Percentiles rank a stretch among this genome's conserved stretches.
Evolutionary conservation across 768 basidiomycete genomes (phyloP).

Genomic region (Trametes sanguinea): DNA sequence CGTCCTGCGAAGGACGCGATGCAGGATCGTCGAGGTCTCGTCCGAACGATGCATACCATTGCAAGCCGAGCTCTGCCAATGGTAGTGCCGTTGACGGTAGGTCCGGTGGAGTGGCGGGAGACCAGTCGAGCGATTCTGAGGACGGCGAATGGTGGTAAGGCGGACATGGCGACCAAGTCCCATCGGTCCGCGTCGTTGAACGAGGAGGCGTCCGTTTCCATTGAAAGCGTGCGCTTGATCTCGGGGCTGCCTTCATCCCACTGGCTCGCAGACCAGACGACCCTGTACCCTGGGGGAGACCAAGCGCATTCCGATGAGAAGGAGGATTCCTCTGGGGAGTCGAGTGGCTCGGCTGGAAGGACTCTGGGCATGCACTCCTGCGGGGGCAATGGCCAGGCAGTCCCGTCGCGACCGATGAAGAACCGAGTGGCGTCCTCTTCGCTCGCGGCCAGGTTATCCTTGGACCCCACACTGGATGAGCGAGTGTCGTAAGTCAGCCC

Average conservation of each 20-base stretch:
- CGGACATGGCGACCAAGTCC: not conserved
- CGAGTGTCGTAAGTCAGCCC: not conserved
- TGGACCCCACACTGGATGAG: not conserved
- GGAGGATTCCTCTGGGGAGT: not conserved
- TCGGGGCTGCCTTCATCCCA: not conserved
- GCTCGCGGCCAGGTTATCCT: not conserved
- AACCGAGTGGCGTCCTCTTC: not conserved
- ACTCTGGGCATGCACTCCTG: not conserved
- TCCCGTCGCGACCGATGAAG: conserved; percentile 10
- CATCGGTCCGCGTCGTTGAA: too few relatives aligned
- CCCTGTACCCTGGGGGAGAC: not conserved
- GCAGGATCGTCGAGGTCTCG: not conserved
- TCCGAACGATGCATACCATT: conserved; percentile 7
- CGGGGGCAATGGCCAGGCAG: conserved; percentile 1
- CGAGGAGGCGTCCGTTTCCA: too few relatives aligned
- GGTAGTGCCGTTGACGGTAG: not conserved
- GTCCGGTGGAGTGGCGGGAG: not conserved
- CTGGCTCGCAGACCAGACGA: not conserved
- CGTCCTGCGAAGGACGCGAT: not conserved
- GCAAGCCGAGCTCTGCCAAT: conserved; percentile 1
- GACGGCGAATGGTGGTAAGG: too few relatives aligned
- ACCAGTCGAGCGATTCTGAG: too few relatives aligned
- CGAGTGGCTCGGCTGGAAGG: too few relatives aligned
- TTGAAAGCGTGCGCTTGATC: too few relatives aligned
- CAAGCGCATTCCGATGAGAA: not conserved